Evolutionary conservation across 208 protist genomes (phyloP).

Genomic region (Leishmania tarentolae): DNA sequence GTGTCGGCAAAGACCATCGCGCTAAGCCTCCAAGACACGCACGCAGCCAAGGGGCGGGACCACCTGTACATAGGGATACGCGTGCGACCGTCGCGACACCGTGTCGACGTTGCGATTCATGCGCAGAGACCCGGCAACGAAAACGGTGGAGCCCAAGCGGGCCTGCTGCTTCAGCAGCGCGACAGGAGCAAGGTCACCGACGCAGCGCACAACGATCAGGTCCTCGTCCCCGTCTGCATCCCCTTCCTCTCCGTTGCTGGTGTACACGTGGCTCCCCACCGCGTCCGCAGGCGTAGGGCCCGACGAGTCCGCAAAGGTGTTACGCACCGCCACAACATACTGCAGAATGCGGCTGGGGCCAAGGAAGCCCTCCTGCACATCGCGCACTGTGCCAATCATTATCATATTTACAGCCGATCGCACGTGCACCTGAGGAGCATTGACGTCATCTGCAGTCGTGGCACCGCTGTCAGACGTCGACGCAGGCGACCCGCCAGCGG

Average conservation of each 20-base stretch:
- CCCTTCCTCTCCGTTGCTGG: not conserved
- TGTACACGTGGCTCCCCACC: not conserved
- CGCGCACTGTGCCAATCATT: conserved; percentile 59
- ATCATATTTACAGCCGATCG: conserved; percentile 60
- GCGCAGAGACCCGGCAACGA: conserved; percentile 64
- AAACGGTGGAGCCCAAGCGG: conserved; percentile 45
- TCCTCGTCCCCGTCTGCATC: conserved; percentile 44
- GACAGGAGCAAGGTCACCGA: conserved; percentile 49
- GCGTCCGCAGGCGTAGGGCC: not conserved
- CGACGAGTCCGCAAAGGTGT: conserved; percentile 8
- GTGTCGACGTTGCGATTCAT: conserved; percentile 78
- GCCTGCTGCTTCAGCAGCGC: conserved; percentile 55
- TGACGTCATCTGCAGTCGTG: not conserved
- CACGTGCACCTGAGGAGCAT: conserved; percentile 55
- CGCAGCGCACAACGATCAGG: conserved; percentile 76
- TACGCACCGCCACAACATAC: conserved; percentile 58
- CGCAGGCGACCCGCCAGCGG: not conserved
- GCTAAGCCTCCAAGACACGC: conserved; percentile 37
- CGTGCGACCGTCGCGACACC: conserved; percentile 64
- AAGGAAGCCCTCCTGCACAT: conserved; percentile 76
- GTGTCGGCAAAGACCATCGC: not conserved
- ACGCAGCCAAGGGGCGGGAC: conserved; percentile 68
- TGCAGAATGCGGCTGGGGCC: conserved; percentile 52
- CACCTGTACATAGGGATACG: conserved; percentile 85
- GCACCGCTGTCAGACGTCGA: not conserved